Conservation (phyloP, 2,329 filamentous ascomycete species). For the Trichoderma sp. region DNA sequence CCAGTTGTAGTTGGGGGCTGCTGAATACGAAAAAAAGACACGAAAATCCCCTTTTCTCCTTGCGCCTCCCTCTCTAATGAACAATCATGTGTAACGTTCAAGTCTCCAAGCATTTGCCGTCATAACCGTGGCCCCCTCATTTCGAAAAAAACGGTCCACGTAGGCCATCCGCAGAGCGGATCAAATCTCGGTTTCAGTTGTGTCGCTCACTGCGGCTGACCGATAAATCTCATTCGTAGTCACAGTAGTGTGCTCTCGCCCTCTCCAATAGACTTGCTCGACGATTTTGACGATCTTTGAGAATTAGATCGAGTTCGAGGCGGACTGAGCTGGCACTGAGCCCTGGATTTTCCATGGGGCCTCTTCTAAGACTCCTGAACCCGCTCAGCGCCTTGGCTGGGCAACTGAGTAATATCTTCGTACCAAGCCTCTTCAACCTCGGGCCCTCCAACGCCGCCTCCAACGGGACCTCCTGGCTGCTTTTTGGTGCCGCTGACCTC, state of each 20-base stretch:
- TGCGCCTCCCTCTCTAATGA: constrained; percentile 20
- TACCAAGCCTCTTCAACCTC: constrained; percentile 36
- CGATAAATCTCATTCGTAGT: background rate
- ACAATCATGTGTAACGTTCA: constrained; percentile 10
- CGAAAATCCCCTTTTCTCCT: constrained; percentile 3
- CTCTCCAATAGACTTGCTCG: background rate
- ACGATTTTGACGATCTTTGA: background rate
- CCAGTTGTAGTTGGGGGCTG: background rate
- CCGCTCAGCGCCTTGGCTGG: background rate
- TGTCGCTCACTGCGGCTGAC: background rate
- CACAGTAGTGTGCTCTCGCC: background rate
- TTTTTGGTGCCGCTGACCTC: constrained; percentile 51
- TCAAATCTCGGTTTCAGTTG: background rate
- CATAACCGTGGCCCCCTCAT: constrained; percentile 24
- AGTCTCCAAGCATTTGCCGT: constrained; percentile 22
- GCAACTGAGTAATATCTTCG: constrained; percentile 27
- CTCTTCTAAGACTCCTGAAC: background rate
- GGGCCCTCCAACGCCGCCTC: constrained; percentile 14
- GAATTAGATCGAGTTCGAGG: background rate
- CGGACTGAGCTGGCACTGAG: background rate
- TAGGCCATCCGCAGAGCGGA: background rate
- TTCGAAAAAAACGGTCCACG: too few species aligned
- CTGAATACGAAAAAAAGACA: constrained; percentile 15
- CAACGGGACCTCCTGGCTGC: constrained; percentile 4
- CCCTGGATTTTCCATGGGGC: background rate